Conservation (phyloP, 2,329 filamentous ascomycete genomes). For the Cercospora sp. region DNA sequence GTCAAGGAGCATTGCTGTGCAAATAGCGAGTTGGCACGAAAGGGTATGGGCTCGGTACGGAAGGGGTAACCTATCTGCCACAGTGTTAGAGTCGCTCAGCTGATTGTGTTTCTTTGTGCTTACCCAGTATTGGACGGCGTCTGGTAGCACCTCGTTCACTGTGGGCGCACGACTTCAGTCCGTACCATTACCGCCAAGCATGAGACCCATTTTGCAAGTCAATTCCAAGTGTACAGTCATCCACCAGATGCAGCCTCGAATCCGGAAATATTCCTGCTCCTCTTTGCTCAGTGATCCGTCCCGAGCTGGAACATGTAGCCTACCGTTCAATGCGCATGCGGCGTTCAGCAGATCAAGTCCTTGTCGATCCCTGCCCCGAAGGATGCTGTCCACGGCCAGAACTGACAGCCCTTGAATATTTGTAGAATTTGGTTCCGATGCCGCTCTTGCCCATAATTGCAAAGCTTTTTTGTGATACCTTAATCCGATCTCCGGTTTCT, state of each 20-base stretch:
- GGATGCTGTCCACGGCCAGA: slow-evolving; percentile 6
- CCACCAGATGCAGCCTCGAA: slow-evolving; percentile 13
- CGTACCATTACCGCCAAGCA: slow-evolving; percentile 6
- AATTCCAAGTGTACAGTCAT: slow-evolving; percentile 10
- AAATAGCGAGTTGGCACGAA: slow-evolving; percentile 8
- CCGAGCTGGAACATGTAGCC: neutral
- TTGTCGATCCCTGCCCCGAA: slow-evolving; percentile 8
- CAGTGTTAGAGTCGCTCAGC: neutral
- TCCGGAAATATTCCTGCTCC: neutral
- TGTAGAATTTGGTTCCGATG: neutral
- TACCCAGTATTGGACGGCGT: slow-evolving; percentile 9
- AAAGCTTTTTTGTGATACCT: slow-evolving; percentile 12
- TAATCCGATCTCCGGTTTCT: neutral
- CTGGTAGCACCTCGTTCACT: slow-evolving; percentile 1
- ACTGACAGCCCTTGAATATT: slow-evolving; percentile 13
- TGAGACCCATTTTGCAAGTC: slow-evolving; percentile 13
- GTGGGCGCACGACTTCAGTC: neutral
- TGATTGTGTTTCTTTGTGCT: neutral
- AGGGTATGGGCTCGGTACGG: neutral
- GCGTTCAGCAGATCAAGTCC: slow-evolving; percentile 1
- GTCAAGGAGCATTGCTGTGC: slow-evolving; percentile 7
- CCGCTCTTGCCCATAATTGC: slow-evolving; percentile 1
- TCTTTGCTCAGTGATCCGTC: neutral
- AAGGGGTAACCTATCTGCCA: slow-evolving; percentile 9
- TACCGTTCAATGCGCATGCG: neutral